Base-by-base conservation (phyloP, 169 alveolate species). In the Eimeria sp. region DNA sequence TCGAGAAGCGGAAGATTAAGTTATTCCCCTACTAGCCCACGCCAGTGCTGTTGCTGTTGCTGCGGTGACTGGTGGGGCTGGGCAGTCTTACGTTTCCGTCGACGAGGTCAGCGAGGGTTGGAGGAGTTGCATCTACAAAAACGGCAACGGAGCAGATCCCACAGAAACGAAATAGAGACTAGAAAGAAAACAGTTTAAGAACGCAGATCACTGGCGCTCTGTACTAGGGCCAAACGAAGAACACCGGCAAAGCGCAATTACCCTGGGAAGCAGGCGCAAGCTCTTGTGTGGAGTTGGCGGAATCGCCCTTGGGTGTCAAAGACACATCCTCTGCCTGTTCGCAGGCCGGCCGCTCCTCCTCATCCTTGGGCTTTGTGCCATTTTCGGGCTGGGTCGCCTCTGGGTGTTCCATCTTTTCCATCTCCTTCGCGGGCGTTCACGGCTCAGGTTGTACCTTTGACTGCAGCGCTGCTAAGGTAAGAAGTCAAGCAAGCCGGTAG, bases 21-120 rank as follows among this genome's bases (percentile, higher is more conserved):
- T 40, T 20, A 54, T 76, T n/a, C 60, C 37, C 18, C 58, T 25
- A n/a, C 33, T n/a, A 43, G 60, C 60, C 37, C 33, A 14, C 62
- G 30, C 60, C 20, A 76, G 27, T 40, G 62, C 33, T 43, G 85
- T 20, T 43, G 58, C 54, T 18, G 6, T 68, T 76, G 85, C 33
- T 11, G 85, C 85, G 54, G 85, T 37, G 62, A 37, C 85, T 43
- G 85, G 40, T 33, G 33, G 58, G 30, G 60, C 60, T 43, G n/a
- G 33, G 60, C 60, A 14, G 56, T 76, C 85, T 76, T 46, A 76
- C 85, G 60, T 40, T 76, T 3, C 27, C 60, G 40, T 76, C 85
- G 18, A 76, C 85, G 58, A 76, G 85, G 30, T 76, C 85, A 6
- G 85, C 54, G 60, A 76, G 60, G 85, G 85, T 27, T 40, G 85